phyloP scores from a whole-genome alignment of 2,329 filamentous ascomycete species.

The Ascochyta clinopodiicola region DNA sequence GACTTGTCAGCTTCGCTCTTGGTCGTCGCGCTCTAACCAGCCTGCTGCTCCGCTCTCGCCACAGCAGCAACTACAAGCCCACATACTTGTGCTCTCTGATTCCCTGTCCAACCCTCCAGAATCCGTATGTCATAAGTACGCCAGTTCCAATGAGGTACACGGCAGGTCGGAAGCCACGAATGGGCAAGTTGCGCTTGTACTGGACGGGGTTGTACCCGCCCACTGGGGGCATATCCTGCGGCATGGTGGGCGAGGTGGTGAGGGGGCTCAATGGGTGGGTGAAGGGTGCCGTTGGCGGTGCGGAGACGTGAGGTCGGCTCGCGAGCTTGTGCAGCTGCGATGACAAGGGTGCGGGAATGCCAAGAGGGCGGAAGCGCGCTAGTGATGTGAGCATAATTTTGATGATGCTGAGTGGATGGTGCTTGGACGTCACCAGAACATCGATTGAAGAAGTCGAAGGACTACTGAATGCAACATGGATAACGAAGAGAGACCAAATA shows the following conservation, averaged over 20 bases:
- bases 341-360: constrained; percentile 32
- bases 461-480: constrained; percentile 55
- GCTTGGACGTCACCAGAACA: constrained; percentile 4
- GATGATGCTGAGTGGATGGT: constrained; percentile 32
- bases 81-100: constrained; percentile 90
- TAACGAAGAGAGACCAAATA: constrained; percentile 61
- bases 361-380: constrained; percentile 25
- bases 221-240: constrained; percentile 94
- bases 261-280: constrained; percentile 38
- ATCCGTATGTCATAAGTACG: constrained; percentile 84
- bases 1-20: constrained; percentile 24
- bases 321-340: constrained; percentile 22
- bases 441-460: constrained; percentile 4
- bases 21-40: neutral
- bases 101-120: constrained; percentile 83
- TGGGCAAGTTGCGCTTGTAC: constrained; percentile 96
- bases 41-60: neutral
- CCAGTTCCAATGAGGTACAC: constrained; percentile 79
- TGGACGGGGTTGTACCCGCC: constrained; percentile 97
- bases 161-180: constrained; percentile 85
- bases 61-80: neutral
- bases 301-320: constrained; percentile 37
- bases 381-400: constrained; percentile 38
- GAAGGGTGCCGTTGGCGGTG: constrained; percentile 31
- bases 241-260: constrained; percentile 67